Evolutionary conservation across 805 yeast species (phyloP).

Genomic region (Ogataea thermomethanolica): DNA sequence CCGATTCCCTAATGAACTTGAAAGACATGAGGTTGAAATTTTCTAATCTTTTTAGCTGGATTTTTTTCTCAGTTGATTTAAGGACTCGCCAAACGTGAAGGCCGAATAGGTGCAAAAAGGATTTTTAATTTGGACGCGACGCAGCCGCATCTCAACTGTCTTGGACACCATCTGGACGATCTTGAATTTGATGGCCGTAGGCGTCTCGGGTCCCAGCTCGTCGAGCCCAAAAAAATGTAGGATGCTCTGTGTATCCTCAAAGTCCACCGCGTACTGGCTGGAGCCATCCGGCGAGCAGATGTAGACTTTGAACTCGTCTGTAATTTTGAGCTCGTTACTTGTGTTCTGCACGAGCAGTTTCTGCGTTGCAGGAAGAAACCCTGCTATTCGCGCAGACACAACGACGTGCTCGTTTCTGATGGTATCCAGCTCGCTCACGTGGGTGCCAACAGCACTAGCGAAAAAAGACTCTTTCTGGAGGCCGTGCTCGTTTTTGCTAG

Average conservation of each 20-base stretch:
- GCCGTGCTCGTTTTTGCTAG: too few species aligned
- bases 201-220: conserved; percentile 1
- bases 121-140: conserved; percentile 1
- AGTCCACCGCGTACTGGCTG: conserved; percentile 3
- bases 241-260: conserved; percentile 1
- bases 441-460: not conserved
- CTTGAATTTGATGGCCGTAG: not conserved
- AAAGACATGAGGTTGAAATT: conserved; percentile 15
- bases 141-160: not conserved
- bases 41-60: conserved; percentile 12
- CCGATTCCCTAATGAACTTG: conserved; percentile 41
- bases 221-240: conserved; percentile 5
- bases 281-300: conserved; percentile 4
- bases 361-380: conserved; percentile 9
- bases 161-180: not conserved
- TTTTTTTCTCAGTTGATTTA: conserved; percentile 20
- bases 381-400: conserved; percentile 8
- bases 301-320: conserved; percentile 9
- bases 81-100: conserved; percentile 8
- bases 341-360: conserved; percentile 5
- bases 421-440: conserved; percentile 1
- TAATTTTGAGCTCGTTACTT: not conserved
- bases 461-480: too few species aligned
- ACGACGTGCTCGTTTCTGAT: not conserved
- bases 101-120: conserved; percentile 3